phyloP scores from a whole-genome alignment of 192 early-diverging fungal genomes.

The Umbelopsis vinacea region DNA sequence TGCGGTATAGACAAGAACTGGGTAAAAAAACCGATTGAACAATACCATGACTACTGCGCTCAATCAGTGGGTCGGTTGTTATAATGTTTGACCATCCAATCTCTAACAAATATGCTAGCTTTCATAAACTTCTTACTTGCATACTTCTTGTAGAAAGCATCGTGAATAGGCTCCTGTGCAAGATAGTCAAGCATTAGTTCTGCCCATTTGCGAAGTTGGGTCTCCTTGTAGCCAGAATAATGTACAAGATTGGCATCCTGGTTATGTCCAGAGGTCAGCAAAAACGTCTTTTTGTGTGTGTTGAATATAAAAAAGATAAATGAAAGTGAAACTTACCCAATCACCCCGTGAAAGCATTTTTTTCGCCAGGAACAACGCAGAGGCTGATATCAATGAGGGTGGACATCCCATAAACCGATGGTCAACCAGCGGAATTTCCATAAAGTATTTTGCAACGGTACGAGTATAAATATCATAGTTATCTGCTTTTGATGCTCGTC shows the following conservation, averaged over 20 bases:
- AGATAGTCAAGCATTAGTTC: conserved; percentile 78
- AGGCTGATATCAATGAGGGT: conserved; percentile 80
- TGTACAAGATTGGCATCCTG: conserved; percentile 23
- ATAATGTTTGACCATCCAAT: conserved; percentile 68
- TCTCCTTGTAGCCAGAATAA: conserved; percentile 24
- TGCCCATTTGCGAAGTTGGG: conserved; percentile 36
- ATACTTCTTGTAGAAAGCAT: conserved; percentile 88
- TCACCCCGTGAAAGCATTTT: conserved; percentile 72
- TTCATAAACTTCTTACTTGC: conserved; percentile 77
- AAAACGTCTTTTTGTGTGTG: background rate
- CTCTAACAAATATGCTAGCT: conserved; percentile 78
- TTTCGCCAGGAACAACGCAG: conserved; percentile 79
- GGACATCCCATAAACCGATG: conserved; percentile 72
- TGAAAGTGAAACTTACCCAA: conserved; percentile 64
- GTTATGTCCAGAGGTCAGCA: no score
- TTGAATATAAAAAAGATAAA: background rate
- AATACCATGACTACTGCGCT: background rate
- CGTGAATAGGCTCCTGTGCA: conserved; percentile 50
- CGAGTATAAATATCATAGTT: conserved; percentile 89
- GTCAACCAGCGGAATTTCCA: conserved; percentile 93
- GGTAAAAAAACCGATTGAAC: conserved; percentile 13
- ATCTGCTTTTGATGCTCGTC: conserved; percentile 88
- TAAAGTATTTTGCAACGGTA: conserved; percentile 92
- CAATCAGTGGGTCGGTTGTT: background rate
- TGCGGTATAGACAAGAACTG: conserved; percentile 24